Evolutionary conservation across 2,329 filamentous ascomycete species (phyloP), one percentile per base, ranked within the genome.

Genomic region (Cordyceps cateniannulata): DNA sequence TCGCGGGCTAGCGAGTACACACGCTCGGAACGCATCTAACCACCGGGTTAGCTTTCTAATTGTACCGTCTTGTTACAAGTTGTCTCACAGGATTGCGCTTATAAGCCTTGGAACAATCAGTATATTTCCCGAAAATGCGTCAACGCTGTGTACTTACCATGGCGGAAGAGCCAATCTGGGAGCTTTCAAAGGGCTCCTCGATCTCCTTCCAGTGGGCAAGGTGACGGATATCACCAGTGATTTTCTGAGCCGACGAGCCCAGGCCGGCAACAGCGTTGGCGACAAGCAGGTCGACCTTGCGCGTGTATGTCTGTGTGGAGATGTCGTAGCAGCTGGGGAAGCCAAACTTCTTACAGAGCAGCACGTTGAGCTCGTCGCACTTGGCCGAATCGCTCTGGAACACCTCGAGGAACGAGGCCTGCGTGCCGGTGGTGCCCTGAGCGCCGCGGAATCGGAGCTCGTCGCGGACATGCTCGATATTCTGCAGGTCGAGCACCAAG

Each of bases 211-310:
- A 82, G 69, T 82, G 79, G 6, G 88, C 87, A 52, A 93, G 78
- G 69, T 90, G 87, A 53, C 89, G 81, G 65, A 95, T 89, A 68
- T 93, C 89, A 51, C 82, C 81, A 53, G 85, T 83, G 63, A 96
- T 93, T 62, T 87, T 85, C 70, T 70, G 68, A 0, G 85, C 89
- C 0, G 90, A 91, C n/a, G 90, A 82, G 25, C 90, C 92, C 56
- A 96, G 85, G 1, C 86, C 90, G 35, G 83, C 81, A 38, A 96
- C 78, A n/a, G 89, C 90, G 70, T 95, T 93, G 67, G 87, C 83
- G n/a, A 96, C 80, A 61, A 87, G 81, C 45, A 90, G 79, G 71
- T 97, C 92, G 59, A 96, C 87, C 76, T 95, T 95, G 64, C 91
- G 84, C 5, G 88, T 86, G 75, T 80, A 80, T 5, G 77, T 81